phyloP scores from a whole-genome alignment of 75 land plant genomes.

The Pseudotsuga menziesii region DNA sequence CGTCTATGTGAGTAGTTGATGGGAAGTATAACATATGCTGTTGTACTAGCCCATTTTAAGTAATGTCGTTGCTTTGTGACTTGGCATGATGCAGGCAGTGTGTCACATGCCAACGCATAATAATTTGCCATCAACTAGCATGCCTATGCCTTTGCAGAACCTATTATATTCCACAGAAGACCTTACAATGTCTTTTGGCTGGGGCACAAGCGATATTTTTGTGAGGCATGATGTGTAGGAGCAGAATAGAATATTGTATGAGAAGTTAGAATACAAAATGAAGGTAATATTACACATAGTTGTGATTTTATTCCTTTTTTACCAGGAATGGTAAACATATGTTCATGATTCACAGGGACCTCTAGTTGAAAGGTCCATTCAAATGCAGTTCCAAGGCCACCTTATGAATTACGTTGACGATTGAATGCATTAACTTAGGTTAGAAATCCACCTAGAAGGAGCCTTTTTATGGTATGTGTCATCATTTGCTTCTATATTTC shows the following conservation, averaged over 20 bases:
- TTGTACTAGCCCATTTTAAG: not conserved
- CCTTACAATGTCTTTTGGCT: conserved; percentile 54
- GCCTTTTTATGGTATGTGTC: conserved; percentile 67
- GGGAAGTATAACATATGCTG: not conserved
- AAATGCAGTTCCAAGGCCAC: conserved; percentile 65
- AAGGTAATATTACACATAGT: too few relatives aligned
- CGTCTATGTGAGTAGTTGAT: not conserved
- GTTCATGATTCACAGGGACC: too few relatives aligned
- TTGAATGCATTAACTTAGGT: conserved; percentile 68
- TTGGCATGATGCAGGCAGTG: conserved; percentile 13
- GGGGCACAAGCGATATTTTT: not conserved
- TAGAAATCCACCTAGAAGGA: conserved; percentile 61
- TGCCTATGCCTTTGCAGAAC: too few relatives aligned
- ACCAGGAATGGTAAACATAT: too few relatives aligned
- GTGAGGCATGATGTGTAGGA: conserved; percentile 53
- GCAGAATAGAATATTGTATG: conserved; percentile 55
- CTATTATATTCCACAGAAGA: too few relatives aligned
- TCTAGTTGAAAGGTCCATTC: conserved; percentile 58
- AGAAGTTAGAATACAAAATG: conserved; percentile 57
- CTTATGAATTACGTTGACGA: conserved; percentile 61
- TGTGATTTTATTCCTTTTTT: too few relatives aligned
- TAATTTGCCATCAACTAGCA: too few relatives aligned
- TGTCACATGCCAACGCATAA: conserved; percentile 35
- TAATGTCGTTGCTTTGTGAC: not conserved
- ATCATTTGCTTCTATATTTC: too few relatives aligned